These are phyloP conservation scores for Neodidymelliopsis sp. DNA, from an alignment of 2,329 filamentous ascomycete genomes.

Conservation along the genomic window DNA sequence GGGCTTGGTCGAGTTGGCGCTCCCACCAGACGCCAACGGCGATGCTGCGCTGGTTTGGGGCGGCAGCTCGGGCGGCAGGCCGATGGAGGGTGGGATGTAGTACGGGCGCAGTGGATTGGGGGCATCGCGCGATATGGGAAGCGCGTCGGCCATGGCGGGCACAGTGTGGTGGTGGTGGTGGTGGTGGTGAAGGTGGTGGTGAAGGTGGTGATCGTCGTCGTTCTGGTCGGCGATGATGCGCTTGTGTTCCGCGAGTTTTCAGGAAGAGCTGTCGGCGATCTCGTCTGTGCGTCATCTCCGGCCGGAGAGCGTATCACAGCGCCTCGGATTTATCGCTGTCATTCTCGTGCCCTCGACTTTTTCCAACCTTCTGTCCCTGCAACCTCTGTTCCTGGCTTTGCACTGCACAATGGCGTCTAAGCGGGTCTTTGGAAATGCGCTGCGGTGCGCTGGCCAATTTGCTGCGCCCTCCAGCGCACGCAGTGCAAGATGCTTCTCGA, in stretches of 20 bases:
- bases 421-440: constrained; percentile 13
- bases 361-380: neutral
- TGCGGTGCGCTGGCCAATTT: constrained; percentile 11
- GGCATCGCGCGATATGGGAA: constrained; percentile 55
- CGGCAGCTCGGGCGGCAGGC: constrained; percentile 59
- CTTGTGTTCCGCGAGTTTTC: constrained; percentile 4
- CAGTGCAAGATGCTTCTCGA: constrained; percentile 21
- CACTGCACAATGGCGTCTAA: constrained; percentile 25
- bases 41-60: constrained; percentile 16
- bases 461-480: constrained; percentile 9
- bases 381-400: neutral
- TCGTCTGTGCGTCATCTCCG: constrained; percentile 11
- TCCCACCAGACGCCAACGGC: no score
- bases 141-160: constrained; percentile 25
- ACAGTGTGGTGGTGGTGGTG: constrained; percentile 5
- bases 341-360: constrained; percentile 8
- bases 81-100: constrained; percentile 74
- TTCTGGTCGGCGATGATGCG: neutral
- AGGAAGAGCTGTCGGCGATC: neutral
- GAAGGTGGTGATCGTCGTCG: neutral
- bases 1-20: constrained; percentile 50
- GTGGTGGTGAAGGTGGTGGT: constrained; percentile 13
- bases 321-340: constrained; percentile 7
- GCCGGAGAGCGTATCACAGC: constrained; percentile 17
- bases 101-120: constrained; percentile 74